These are phyloP conservation scores for Penicillium dipodomyicola DNA, from an alignment of 495 filamentous ascomycete species.

Conservation along the genomic window DNA sequence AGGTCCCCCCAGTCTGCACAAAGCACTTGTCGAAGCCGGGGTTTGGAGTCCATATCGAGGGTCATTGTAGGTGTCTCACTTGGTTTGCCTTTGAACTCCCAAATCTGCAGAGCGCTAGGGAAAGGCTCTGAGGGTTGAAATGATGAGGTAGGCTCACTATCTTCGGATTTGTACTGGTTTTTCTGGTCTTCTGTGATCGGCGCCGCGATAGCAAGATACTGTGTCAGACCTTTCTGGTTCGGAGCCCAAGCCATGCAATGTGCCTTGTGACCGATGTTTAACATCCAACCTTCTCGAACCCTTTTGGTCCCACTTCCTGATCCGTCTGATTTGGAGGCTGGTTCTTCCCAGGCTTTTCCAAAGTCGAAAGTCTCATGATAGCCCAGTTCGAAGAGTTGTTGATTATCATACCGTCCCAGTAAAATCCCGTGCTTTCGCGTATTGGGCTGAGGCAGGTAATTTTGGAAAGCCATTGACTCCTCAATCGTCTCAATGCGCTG, in stretches of 20 bases:
- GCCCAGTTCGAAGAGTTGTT: conserved; percentile 40
- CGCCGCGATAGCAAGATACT: conserved; percentile 55
- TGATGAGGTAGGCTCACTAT: conserved; percentile 33
- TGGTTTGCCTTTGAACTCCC: conserved; percentile 50
- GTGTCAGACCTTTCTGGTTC: conserved; percentile 47
- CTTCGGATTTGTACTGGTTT: conserved; percentile 11
- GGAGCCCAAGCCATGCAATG: conserved; percentile 58
- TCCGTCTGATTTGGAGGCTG: conserved; percentile 12
- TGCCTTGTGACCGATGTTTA: conserved; percentile 53
- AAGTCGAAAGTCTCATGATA: conserved; percentile 43
- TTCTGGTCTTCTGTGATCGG: conserved; percentile 41
- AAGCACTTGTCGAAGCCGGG: conserved; percentile 48
- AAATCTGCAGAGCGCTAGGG: conserved; percentile 56
- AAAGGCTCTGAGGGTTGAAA: conserved; percentile 47
- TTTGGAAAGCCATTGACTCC: conserved; percentile 26
- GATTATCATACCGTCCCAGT: conserved; percentile 49
- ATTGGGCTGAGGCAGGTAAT: conserved; percentile 42
- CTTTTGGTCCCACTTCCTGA: conserved; percentile 15
- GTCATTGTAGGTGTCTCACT: conserved; percentile 25
- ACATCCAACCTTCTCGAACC: conserved; percentile 54
- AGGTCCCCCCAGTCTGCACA: conserved; percentile 64
- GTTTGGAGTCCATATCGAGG: conserved; percentile 41
- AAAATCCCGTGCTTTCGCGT: conserved; percentile 44
- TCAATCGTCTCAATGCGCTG: conserved; percentile 36
- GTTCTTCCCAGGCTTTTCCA: conserved; percentile 42